Base-by-base conservation (phyloP, 495 filamentous ascomycete species). In the Amorphotheca resinae region DNA sequence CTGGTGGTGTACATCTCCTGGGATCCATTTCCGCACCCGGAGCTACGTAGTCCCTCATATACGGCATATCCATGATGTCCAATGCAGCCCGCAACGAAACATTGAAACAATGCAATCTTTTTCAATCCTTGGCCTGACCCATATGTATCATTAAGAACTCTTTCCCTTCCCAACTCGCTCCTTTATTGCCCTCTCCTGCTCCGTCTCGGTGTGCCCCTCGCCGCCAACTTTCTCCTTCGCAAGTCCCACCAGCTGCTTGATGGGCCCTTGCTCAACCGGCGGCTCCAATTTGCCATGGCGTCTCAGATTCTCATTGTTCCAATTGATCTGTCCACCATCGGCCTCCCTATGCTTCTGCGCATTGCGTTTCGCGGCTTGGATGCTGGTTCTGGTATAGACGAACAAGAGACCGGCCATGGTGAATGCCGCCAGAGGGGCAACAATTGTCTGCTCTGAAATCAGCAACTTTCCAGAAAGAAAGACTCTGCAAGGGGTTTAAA, bases 331-430 rank as follows among this genome's bases (percentile, higher is more conserved):
- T 7, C 64, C 63, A 14, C 66, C 67, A 45, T 69, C 67, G 17
- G 62, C 67, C 28, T 62, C 60, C 17, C 67, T 49, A 28, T 67
- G 66, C 26, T 51, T 50, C 28, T 61, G 58, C 12, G 66, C 66
- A 49, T 65, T 65, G 3, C 54, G 46, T 25, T 58, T 68, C 0
- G 66, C 66, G 21, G 64, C 56, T 54, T 59, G 61, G 22, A 67
- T 69, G 0, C 58, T 61, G 9, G 60, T 57, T 14, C 65, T 52
- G 1, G 64, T 57, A 44, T 68, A 69, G 20, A 57, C 53, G 37
- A 70, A 65, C 17, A 70, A 49, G 6, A 70, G 26, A 12, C 56
- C 58, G 4, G 67, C 67, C 67, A 70, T 70, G 2, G 62, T 67
- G 35, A 69, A 68, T 15, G 66, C 67, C 0, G 67, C 66, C 0